Conservation (phyloP, 306 rosid genomes). For the Pachyrhizus erosus region DNA sequence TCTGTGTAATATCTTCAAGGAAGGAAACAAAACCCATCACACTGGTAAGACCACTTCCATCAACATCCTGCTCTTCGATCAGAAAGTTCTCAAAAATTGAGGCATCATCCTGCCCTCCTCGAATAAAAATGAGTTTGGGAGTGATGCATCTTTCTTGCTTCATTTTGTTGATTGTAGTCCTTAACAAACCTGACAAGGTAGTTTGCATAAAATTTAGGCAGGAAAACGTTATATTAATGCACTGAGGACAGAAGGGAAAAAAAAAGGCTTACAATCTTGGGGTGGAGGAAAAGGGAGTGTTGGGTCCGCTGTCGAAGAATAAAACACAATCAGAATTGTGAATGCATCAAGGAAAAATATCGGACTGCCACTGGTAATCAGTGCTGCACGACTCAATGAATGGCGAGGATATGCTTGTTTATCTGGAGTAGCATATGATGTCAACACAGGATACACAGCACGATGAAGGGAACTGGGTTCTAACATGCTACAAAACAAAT, state of each 20-base stretch:
- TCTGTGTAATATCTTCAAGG: constrained; percentile 71
- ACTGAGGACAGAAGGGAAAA: constrained; percentile 20
- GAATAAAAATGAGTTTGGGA: constrained; percentile 85
- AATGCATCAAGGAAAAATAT: constrained; percentile 98
- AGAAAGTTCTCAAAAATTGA: constrained; percentile 85
- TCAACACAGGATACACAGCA: constrained; percentile 89
- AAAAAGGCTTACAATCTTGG: constrained; percentile 79
- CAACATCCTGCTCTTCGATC: constrained; percentile 94
- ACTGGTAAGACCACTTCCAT: constrained; percentile 87
- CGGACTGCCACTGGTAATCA: constrained; percentile 95
- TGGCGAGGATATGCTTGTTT: constrained; percentile 92
- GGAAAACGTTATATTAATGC: constrained; percentile 10
- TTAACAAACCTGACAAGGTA: constrained; percentile 71
- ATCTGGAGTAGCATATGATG: constrained; percentile 85
- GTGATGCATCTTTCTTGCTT: constrained; percentile 94
- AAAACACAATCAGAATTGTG: constrained; percentile 85
- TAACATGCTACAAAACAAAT: constrained; percentile 69
- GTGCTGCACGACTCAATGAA: constrained; percentile 91
- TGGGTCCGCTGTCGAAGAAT: constrained; percentile 89
- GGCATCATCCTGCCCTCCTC: constrained; percentile 93
- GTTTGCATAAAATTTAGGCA: constrained; percentile 40
- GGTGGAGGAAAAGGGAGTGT: constrained; percentile 94
- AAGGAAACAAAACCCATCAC: constrained; percentile 89
- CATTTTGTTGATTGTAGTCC: constrained; percentile 75
- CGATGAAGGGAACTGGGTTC: constrained; percentile 92